Conservation (phyloP, 140 eudicot genomes). For the Senecio squalidus region DNA sequence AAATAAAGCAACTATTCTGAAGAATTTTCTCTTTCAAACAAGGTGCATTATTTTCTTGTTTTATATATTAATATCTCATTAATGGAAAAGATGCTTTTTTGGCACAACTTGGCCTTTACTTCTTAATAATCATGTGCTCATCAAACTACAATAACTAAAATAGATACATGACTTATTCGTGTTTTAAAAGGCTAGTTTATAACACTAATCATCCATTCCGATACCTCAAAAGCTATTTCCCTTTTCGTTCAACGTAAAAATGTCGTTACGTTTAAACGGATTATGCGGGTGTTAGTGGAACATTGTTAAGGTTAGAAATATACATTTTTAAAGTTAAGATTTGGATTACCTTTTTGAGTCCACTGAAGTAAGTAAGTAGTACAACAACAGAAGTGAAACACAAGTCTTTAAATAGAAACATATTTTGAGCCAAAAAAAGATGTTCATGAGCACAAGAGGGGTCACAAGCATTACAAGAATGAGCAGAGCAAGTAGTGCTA, state of each 20-base stretch:
- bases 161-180: not conserved
- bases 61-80: conserved; percentile 8
- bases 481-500: conserved; percentile 43
- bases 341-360: conserved; percentile 17
- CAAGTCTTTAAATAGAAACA: conserved; percentile 45
- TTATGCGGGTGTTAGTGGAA: conserved; percentile 17
- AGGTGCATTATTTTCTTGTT: not conserved
- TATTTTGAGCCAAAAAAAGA: conserved; percentile 21
- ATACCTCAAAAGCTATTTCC: conserved; percentile 4
- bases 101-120: conserved; percentile 21
- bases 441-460: conserved; percentile 26
- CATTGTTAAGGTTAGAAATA: too few relatives aligned
- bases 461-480: conserved; percentile 37
- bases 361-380: conserved; percentile 31
- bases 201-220: not conserved
- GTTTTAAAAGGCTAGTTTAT: not conserved
- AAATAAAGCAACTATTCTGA: too few relatives aligned
- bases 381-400: conserved; percentile 14
- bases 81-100: conserved; percentile 29
- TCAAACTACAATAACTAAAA: conserved; percentile 14
- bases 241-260: not conserved
- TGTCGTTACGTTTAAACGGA: not conserved
- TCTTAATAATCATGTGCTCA: conserved; percentile 23
- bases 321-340: too few relatives aligned
- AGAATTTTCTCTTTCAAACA: too few relatives aligned